Evolutionary conservation across 2,329 filamentous ascomycete genomes (phyloP).

Genomic region (Botryotinia convoluta): DNA sequence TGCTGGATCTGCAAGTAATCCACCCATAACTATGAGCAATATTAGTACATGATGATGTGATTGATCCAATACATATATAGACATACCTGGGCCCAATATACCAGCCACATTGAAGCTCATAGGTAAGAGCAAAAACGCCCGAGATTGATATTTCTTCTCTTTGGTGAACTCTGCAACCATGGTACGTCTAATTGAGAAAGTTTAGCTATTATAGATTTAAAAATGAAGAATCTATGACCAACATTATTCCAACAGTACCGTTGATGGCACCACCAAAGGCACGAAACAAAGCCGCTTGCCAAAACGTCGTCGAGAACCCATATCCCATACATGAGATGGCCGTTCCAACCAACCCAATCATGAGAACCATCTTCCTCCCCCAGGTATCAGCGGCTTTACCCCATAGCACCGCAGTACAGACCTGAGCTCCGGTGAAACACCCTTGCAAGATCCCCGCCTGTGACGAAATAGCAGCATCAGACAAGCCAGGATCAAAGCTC

Average conservation of each 20-base stretch:
- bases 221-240: slow-evolving; percentile 41
- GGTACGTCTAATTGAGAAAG: slow-evolving; percentile 51
- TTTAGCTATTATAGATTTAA: not conserved
- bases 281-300: slow-evolving; percentile 73
- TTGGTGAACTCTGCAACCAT: slow-evolving; percentile 69
- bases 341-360: slow-evolving; percentile 72
- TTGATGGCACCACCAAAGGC: slow-evolving; percentile 73
- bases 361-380: slow-evolving; percentile 75
- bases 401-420: slow-evolving; percentile 80
- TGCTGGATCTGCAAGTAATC: slow-evolving; percentile 45
- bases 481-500: slow-evolving; percentile 60
- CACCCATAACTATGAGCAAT: slow-evolving; percentile 38
- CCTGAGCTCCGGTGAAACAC: slow-evolving; percentile 79
- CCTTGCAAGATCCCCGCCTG: slow-evolving; percentile 78
- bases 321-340: slow-evolving; percentile 61
- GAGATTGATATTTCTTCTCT: slow-evolving; percentile 58
- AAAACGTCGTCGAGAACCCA: slow-evolving; percentile 61
- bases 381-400: slow-evolving; percentile 64
- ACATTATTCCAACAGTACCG: slow-evolving; percentile 71
- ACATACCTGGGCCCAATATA: slow-evolving; percentile 55
- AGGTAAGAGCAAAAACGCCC: slow-evolving; percentile 44
- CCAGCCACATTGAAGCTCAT: slow-evolving; percentile 66
- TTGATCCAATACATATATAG: slow-evolving; percentile 2
- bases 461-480: slow-evolving; percentile 65
- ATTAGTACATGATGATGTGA: slow-evolving; percentile 13